phyloP scores from a whole-genome alignment of 768 basidiomycete genomes.

The Dioszegia crocea region DNA sequence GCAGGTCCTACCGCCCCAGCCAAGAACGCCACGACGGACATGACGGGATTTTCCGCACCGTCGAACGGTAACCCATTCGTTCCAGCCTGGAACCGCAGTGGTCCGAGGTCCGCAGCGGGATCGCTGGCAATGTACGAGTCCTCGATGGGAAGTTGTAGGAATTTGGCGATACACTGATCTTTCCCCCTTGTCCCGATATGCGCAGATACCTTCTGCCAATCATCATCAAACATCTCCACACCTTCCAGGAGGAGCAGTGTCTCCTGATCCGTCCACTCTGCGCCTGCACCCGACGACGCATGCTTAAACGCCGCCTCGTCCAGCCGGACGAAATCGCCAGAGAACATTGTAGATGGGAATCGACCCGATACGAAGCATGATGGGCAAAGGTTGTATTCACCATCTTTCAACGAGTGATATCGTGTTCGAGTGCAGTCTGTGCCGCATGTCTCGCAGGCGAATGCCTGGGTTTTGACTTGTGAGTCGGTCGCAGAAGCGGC shows the following conservation, averaged over 20 bases:
- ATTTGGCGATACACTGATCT: constrained; percentile 92
- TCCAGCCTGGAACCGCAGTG: constrained; percentile 40
- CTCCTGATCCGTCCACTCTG: constrained; percentile 88
- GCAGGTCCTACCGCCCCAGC: constrained; percentile 78
- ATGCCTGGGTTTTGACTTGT: constrained; percentile 52
- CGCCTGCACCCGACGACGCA: constrained; percentile 51
- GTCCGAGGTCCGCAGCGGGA: constrained; percentile 40
- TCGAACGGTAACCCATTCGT: constrained; percentile 73
- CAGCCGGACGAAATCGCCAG: constrained; percentile 79
- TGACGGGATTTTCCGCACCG: constrained; percentile 93
- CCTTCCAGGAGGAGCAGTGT: constrained; percentile 83
- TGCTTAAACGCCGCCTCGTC: constrained; percentile 49
- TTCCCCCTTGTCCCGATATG: constrained; percentile 87
- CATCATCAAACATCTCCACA: constrained; percentile 96
- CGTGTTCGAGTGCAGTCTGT: constrained; percentile 82
- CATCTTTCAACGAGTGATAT: constrained; percentile 89
- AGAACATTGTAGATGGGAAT: constrained; percentile 93
- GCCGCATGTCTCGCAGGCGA: constrained; percentile 90
- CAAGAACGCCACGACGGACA: constrained; percentile 97
- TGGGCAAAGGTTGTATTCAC: constrained; percentile 82
- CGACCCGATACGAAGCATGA: constrained; percentile 94
- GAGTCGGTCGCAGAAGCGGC: constrained; percentile 52
- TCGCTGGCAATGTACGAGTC: constrained; percentile 75
- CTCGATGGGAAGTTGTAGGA: constrained; percentile 93
- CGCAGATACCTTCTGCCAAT: constrained; percentile 87